phyloP scores from a whole-genome alignment of 2,329 filamentous ascomycete species.

The Ascochyta viciae-villosae region DNA sequence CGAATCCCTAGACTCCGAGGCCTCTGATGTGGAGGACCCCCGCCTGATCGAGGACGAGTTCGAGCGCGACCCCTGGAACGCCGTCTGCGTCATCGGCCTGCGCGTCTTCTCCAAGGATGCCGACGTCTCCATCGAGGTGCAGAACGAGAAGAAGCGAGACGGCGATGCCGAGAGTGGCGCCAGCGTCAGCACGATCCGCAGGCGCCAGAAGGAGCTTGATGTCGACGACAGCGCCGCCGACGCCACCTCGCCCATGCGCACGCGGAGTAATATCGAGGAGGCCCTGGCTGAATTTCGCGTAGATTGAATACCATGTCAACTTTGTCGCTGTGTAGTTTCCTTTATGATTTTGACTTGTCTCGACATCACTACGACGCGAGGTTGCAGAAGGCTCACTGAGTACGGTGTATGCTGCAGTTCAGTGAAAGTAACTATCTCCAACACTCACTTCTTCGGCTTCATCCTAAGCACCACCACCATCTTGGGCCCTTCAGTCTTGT shows the following conservation, averaged over 20 bases:
- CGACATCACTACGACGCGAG: no score
- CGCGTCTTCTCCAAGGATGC: conserved; percentile 63
- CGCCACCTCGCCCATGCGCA: conserved; percentile 47
- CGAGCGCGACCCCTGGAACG: conserved; percentile 65
- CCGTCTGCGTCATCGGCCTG: conserved; percentile 65
- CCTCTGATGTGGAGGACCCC: conserved; percentile 31
- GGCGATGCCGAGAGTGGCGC: conserved; percentile 36
- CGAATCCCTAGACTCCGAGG: conserved; percentile 40
- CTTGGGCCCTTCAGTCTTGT: no score
- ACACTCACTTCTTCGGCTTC: no score
- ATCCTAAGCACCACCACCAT: no score
- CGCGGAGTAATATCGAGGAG: conserved; percentile 38
- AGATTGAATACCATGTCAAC: no score
- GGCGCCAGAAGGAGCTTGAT: conserved; percentile 47
- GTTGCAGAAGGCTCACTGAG: no score
- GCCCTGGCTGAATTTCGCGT: conserved; percentile 16
- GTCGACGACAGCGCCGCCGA: conserved; percentile 52
- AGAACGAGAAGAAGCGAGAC: conserved; percentile 45
- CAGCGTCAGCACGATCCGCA: conserved; percentile 18
- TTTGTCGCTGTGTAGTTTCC: no score
- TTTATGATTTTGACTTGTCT: no score
- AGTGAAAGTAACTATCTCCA: no score
- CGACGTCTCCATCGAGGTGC: conserved; percentile 60
- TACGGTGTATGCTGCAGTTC: no score
- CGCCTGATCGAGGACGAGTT: conserved; percentile 50